Conservation (phyloP, 139 green algal species). For the Picochlorum costavermella region DNA sequence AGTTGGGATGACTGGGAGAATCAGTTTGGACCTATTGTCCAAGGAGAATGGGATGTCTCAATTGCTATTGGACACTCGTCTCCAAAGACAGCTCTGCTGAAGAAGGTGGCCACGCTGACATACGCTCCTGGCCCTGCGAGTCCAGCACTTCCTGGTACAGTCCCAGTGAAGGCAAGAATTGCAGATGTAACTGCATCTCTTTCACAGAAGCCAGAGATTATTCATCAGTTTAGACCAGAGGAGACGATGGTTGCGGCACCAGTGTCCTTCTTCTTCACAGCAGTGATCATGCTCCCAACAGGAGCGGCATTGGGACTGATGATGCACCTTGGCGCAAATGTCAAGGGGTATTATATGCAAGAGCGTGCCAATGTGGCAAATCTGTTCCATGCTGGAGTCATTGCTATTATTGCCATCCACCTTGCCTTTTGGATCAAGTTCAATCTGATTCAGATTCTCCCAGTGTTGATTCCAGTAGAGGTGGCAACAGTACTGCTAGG, state of each 20-base stretch:
- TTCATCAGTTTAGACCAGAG: background rate
- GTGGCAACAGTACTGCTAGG: background rate
- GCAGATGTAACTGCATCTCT: background rate
- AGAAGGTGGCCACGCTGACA: background rate
- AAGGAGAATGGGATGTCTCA: background rate
- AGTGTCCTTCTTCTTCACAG: background rate
- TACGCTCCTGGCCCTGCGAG: background rate
- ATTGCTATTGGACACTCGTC: background rate
- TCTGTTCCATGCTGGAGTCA: background rate
- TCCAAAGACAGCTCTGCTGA: background rate
- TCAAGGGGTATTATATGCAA: background rate
- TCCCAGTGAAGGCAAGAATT: background rate
- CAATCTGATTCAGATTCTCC: background rate
- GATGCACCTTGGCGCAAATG: background rate
- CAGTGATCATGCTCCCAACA: background rate
- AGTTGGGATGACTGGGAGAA: background rate
- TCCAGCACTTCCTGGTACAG: background rate
- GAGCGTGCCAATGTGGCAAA: background rate
- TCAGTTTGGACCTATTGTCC: background rate
- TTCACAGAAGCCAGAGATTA: conserved; percentile 2
- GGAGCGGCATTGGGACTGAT: background rate
- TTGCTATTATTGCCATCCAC: background rate
- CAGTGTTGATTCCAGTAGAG: background rate
- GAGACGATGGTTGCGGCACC: background rate
- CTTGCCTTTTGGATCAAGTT: conserved; percentile 1